These are phyloP conservation scores for Chloris gayana DNA, from an alignment of 176 grass and related monocot genomes.

Conservation along the genomic window DNA sequence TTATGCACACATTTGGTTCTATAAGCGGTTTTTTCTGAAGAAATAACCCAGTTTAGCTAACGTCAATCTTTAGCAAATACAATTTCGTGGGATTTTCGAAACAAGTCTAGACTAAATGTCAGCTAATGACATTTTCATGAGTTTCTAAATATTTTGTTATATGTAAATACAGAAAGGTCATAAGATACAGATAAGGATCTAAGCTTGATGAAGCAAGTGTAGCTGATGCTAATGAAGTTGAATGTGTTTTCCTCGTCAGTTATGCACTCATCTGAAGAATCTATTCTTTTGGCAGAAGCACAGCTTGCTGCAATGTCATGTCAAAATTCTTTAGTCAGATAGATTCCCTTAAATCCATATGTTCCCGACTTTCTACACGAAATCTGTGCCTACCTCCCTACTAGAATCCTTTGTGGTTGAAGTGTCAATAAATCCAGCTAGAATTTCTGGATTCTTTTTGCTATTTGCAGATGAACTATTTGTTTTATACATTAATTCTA, in stretches of 20 bases:
- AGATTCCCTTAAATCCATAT: neutral
- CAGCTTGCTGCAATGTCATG: conserved; percentile 8
- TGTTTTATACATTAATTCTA: neutral
- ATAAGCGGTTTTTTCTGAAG: neutral
- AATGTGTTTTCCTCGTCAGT: conserved; percentile 42
- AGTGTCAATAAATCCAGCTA: conserved; percentile 2
- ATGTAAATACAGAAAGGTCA: neutral
- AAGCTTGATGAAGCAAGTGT: conserved; percentile 11
- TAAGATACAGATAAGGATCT: conserved; percentile 15
- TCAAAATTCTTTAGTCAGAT: neutral
- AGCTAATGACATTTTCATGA: neutral
- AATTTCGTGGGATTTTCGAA: neutral
- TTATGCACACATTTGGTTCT: neutral
- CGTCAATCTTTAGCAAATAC: neutral
- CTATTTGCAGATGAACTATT: neutral
- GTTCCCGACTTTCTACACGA: neutral
- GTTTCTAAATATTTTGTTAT: neutral
- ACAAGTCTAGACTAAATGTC: neutral
- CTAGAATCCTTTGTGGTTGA: neutral
- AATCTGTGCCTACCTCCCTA: neutral
- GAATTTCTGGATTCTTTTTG: neutral
- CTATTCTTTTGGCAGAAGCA: conserved; percentile 21
- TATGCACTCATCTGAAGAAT: conserved; percentile 29
- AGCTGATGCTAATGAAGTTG: conserved; percentile 23
- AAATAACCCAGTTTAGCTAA: neutral